phyloP scores from a whole-genome alignment of 1,139 yeast genomes.

The Candida sanyaensis region DNA sequence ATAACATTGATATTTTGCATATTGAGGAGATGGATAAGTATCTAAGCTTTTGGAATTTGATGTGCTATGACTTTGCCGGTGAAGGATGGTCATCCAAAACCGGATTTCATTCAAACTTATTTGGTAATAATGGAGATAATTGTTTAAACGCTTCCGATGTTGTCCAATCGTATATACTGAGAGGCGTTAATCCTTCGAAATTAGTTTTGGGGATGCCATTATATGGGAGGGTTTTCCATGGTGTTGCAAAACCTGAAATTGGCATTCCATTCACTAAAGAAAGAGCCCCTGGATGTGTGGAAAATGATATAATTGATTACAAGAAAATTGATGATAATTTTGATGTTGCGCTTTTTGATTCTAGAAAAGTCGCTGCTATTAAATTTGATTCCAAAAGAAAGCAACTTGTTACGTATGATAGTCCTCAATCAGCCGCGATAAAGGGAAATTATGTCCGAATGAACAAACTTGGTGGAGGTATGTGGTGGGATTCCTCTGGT shows the following conservation, averaged over 20 bases:
- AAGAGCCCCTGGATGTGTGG: slow-evolving; percentile 17
- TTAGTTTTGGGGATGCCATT: slow-evolving; percentile 86
- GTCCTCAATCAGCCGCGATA: slow-evolving; percentile 45
- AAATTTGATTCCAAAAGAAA: slow-evolving; percentile 43
- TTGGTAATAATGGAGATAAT: slow-evolving; percentile 42
- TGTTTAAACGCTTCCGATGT: slow-evolving; percentile 51
- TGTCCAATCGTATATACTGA: slow-evolving; percentile 40
- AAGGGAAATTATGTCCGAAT: slow-evolving; percentile 63
- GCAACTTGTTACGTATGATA: slow-evolving; percentile 68
- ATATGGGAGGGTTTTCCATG: slow-evolving; percentile 72
- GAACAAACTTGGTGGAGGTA: slow-evolving; percentile 70
- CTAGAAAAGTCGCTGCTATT: slow-evolving; percentile 54
- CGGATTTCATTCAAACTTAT: slow-evolving; percentile 74
- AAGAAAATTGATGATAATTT: slow-evolving; percentile 47
- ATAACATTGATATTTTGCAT: slow-evolving; percentile 42
- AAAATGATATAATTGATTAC: slow-evolving; percentile 55
- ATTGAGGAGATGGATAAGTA: slow-evolving; percentile 56
- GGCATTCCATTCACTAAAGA: slow-evolving; percentile 46
- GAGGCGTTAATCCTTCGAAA: slow-evolving; percentile 51
- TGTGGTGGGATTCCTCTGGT: slow-evolving; percentile 95
- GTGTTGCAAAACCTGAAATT: slow-evolving; percentile 34
- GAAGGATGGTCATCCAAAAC: slow-evolving; percentile 62
- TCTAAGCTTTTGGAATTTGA: slow-evolving; percentile 75
- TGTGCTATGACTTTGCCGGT: slow-evolving; percentile 90
- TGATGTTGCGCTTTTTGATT: slow-evolving; percentile 52